These are phyloP conservation scores for Xylaria nigripes DNA, from an alignment of 495 filamentous ascomycete genomes.

Conservation along the genomic window DNA sequence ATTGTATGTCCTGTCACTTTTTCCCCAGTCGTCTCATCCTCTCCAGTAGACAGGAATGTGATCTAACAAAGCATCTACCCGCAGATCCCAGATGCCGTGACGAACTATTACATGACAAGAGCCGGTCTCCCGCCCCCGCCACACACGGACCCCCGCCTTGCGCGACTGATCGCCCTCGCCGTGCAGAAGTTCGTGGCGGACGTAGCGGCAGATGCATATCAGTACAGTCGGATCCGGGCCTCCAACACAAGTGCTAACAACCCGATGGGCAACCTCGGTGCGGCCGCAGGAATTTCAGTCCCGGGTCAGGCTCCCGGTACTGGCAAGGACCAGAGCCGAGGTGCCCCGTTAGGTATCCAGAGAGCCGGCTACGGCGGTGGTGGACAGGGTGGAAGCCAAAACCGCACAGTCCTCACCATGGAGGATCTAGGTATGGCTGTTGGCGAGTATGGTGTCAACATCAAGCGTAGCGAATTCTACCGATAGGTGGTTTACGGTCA, in stretches of 20 bases:
- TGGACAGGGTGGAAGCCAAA: slow-evolving; percentile 81
- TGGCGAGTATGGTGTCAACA: slow-evolving; percentile 92
- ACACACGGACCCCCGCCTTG: slow-evolving; percentile 75
- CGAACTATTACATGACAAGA: slow-evolving; percentile 93
- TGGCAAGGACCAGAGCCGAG: slow-evolving; percentile 48
- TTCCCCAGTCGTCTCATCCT: neutral
- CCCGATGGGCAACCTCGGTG: slow-evolving; percentile 78
- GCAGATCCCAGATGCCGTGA: slow-evolving; percentile 96
- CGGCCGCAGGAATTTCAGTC: slow-evolving; percentile 61
- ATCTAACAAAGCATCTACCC: slow-evolving; percentile 5
- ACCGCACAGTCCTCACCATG: slow-evolving; percentile 94
- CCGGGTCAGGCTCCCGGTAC: slow-evolving; percentile 52
- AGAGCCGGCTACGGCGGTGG: slow-evolving; percentile 88
- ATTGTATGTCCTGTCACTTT: slow-evolving; percentile 57
- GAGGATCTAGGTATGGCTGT: slow-evolving; percentile 98
- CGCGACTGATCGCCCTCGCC: slow-evolving; percentile 86
- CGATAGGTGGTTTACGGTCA: slow-evolving; percentile 42
- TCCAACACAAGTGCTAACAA: slow-evolving; percentile 82
- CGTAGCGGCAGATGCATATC: slow-evolving; percentile 94
- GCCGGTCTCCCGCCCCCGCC: slow-evolving; percentile 86
- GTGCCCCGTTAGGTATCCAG: slow-evolving; percentile 74
- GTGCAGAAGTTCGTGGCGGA: slow-evolving; percentile 98
- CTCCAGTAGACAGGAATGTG: neutral
- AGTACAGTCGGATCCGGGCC: slow-evolving; percentile 88
- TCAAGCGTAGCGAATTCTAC: slow-evolving; percentile 96